A percentile compares a stretch with the other conserved stretches of the same genome.
phyloP scores from a whole-genome alignment of 805 yeast species.

The Pachysolen tannophilus region DNA sequence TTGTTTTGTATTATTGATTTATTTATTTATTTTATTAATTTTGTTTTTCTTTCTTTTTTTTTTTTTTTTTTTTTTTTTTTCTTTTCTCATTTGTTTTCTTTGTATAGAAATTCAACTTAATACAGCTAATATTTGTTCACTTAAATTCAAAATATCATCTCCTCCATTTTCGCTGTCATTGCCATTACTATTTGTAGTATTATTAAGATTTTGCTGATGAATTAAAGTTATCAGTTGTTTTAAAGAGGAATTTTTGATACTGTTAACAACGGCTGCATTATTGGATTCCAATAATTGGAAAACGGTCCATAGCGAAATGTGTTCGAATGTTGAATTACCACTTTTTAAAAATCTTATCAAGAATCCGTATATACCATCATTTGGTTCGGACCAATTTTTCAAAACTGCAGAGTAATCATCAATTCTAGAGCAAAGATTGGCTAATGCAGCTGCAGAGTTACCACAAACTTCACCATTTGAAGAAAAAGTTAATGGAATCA shows the following conservation, averaged over 20 bases:
- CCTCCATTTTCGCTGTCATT: slow-evolving; percentile 21
- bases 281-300: slow-evolving; percentile 87
- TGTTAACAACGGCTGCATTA: slow-evolving; percentile 47
- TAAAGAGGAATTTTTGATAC: slow-evolving; percentile 12
- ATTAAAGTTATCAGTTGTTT: slow-evolving; percentile 25
- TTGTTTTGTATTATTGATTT: no score
- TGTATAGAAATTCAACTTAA: slow-evolving; percentile 1
- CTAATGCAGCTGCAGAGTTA: slow-evolving; percentile 96
- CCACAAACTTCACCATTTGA: slow-evolving; percentile 94
- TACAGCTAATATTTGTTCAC: slow-evolving; percentile 26
- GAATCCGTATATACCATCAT: slow-evolving; percentile 82
- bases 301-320: slow-evolving; percentile 95
- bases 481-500: slow-evolving; percentile 85
- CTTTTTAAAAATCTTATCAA: slow-evolving; percentile 71
- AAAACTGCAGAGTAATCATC: slow-evolving; percentile 74
- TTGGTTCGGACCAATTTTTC: slow-evolving; percentile 69
- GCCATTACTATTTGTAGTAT: slow-evolving; percentile 1
- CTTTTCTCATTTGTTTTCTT: not conserved
- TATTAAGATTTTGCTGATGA: slow-evolving; percentile 22
- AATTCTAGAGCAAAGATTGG: slow-evolving; percentile 88
- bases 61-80: slow-evolving; percentile 19
- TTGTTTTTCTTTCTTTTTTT: no score
- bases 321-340: slow-evolving; percentile 91
- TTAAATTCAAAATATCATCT: slow-evolving; percentile 27
- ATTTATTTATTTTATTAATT: no score